Conservation (phyloP, 2,329 filamentous ascomycete genomes). For the Pseudogymnoascus sp. region DNA sequence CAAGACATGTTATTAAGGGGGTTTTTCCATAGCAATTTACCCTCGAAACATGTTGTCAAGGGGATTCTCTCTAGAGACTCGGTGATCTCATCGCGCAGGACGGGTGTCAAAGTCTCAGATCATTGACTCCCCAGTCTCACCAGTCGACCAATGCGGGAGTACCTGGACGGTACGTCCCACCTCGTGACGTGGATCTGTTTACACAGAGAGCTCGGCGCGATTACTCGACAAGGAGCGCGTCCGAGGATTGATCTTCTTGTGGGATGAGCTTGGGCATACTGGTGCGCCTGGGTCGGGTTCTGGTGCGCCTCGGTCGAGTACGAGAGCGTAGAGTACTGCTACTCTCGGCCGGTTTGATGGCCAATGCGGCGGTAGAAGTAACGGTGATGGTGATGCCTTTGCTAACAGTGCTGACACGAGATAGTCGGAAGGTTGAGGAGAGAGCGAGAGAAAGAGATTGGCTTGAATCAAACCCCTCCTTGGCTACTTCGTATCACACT, state of each 20-base stretch:
- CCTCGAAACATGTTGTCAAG: neutral
- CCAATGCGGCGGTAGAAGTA: neutral
- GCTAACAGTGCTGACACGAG: neutral
- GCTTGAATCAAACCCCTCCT: neutral
- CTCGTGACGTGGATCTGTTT: neutral
- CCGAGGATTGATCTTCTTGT: neutral
- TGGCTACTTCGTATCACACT: neutral
- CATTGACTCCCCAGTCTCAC: neutral
- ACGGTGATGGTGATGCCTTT: neutral
- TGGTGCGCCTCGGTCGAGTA: neutral
- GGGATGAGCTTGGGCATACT: neutral
- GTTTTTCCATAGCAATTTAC: neutral
- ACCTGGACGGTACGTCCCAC: neutral
- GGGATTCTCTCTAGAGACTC: neutral
- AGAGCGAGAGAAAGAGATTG: neutral
- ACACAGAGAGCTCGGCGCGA: neutral
- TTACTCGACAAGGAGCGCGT: neutral
- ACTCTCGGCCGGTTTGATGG: neutral
- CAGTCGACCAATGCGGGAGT: neutral
- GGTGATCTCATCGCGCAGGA: neutral
- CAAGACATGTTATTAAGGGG: neutral
- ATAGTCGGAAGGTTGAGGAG: neutral
- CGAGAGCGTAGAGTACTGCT: neutral
- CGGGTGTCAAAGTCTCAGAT: neutral
- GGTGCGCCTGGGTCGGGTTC: neutral